These are phyloP conservation scores for Lindgomyces ingoldianus DNA, from an alignment of 495 filamentous ascomycete species.

Conservation along the genomic window DNA sequence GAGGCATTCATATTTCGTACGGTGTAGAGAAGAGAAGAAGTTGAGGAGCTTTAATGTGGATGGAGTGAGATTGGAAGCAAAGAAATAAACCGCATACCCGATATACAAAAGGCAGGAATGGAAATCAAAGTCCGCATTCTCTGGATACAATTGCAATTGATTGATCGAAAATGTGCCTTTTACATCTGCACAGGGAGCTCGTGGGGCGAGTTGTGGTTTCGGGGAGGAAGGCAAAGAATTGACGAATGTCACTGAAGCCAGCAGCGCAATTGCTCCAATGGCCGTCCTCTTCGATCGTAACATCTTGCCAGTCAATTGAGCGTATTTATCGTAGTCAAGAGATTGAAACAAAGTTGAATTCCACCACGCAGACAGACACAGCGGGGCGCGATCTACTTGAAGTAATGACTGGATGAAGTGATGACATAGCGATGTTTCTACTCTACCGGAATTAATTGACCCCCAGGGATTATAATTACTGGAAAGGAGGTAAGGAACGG, in stretches of 20 bases:
- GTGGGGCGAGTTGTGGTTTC: neutral
- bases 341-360: too few species aligned
- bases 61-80: neutral
- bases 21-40: neutral
- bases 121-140: constrained; percentile 16
- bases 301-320: neutral
- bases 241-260: neutral
- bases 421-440: too few species aligned
- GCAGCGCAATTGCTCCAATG: neutral
- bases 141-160: constrained; percentile 4
- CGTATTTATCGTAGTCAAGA: too few species aligned
- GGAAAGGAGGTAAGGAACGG: too few species aligned
- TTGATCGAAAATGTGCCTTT: constrained; percentile 9
- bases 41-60: neutral
- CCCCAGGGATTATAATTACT: too few species aligned
- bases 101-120: constrained; percentile 10
- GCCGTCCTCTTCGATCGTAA: neutral
- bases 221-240: neutral
- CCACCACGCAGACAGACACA: too few species aligned
- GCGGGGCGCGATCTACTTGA: too few species aligned
- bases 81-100: neutral
- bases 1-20: neutral
- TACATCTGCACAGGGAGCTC: constrained; percentile 1
- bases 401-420: too few species aligned
- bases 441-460: too few species aligned